These are phyloP conservation scores for Chaetomium olivaceum DNA, from an alignment of 2,329 filamentous ascomycete genomes.

Conservation along the genomic window DNA sequence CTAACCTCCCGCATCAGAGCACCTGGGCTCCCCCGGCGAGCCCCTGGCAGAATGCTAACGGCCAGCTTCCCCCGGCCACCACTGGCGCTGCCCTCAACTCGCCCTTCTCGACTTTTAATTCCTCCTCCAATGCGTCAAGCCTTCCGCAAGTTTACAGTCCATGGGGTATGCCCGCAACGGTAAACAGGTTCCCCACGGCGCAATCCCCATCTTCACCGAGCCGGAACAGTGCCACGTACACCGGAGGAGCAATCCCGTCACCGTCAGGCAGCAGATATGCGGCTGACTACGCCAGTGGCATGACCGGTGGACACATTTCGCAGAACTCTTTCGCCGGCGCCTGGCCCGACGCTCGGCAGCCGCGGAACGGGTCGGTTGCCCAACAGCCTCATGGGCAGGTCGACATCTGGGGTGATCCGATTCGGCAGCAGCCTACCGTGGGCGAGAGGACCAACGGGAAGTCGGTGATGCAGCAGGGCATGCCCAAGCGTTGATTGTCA, in stretches of 20 bases:
- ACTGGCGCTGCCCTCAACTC: conserved; percentile 15
- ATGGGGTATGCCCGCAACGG: conserved; percentile 32
- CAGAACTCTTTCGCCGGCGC: not conserved
- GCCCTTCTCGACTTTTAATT: conserved; percentile 35
- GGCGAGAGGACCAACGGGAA: conserved; percentile 6
- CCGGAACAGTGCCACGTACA: not conserved
- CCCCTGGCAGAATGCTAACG: conserved; percentile 22
- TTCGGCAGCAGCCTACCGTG: not conserved
- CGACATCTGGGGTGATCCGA: conserved; percentile 3
- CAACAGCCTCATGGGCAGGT: not conserved
- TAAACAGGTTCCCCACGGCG: conserved; percentile 13
- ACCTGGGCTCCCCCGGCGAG: conserved; percentile 22
- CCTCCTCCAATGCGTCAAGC: conserved; percentile 33
- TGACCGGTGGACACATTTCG: not conserved
- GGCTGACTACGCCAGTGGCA: not conserved
- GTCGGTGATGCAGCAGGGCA: conserved; percentile 5
- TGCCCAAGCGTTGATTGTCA: conserved; percentile 17
- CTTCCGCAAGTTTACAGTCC: conserved; percentile 40
- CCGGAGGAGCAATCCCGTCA: not conserved
- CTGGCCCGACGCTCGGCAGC: conserved; percentile 12
- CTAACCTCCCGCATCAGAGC: conserved; percentile 15
- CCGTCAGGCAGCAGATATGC: not conserved
- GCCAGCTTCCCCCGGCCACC: conserved; percentile 6
- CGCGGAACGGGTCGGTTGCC: not conserved
- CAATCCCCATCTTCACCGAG: conserved; percentile 15